Percentiles rank a stretch among this genome's conserved stretches.
These are phyloP conservation scores for Hypoxylon sp. DNA, from an alignment of 2,329 filamentous ascomycete species.

Conservation along the genomic window DNA sequence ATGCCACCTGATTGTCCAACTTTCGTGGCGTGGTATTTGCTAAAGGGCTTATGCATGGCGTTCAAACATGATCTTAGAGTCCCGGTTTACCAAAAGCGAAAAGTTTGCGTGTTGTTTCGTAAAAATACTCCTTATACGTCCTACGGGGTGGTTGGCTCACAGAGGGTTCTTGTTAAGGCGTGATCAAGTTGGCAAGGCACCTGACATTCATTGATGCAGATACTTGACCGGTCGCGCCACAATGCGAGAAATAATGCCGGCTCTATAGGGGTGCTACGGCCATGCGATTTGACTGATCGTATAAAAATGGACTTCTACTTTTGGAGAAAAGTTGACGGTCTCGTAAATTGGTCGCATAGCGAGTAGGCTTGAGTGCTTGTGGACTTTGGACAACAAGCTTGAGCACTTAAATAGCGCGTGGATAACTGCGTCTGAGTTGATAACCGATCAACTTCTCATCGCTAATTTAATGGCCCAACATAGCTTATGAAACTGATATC, in stretches of 20 bases:
- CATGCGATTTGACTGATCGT: not conserved
- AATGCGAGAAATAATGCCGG: not conserved
- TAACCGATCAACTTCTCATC: not conserved
- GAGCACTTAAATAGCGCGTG: too few relatives aligned
- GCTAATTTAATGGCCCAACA: not conserved
- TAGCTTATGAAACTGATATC: not conserved
- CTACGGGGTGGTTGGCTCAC: not conserved
- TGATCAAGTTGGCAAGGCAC: not conserved
- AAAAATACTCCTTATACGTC: too few relatives aligned
- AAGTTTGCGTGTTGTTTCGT: too few relatives aligned
- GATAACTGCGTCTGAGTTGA: too few relatives aligned
- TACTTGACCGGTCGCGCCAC: not conserved
- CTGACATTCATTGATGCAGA: not conserved
- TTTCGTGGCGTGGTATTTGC: too few relatives aligned
- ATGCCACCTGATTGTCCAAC: too few relatives aligned
- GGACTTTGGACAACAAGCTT: not conserved
- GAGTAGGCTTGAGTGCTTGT: not conserved
- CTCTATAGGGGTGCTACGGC: not conserved
- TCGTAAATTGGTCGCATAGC: not conserved
- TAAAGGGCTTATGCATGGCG: too few relatives aligned
- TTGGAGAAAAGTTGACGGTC: not conserved
- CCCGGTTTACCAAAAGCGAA: too few relatives aligned
- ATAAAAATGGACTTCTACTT: not conserved
- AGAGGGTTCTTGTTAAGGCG: not conserved
- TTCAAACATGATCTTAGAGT: too few relatives aligned